Percentiles rank a stretch among this genome's conserved stretches.
These are phyloP conservation scores for Paracoccidioides lutzii DNA, from an alignment of 2,329 filamentous ascomycete species.

Conservation along the genomic window DNA sequence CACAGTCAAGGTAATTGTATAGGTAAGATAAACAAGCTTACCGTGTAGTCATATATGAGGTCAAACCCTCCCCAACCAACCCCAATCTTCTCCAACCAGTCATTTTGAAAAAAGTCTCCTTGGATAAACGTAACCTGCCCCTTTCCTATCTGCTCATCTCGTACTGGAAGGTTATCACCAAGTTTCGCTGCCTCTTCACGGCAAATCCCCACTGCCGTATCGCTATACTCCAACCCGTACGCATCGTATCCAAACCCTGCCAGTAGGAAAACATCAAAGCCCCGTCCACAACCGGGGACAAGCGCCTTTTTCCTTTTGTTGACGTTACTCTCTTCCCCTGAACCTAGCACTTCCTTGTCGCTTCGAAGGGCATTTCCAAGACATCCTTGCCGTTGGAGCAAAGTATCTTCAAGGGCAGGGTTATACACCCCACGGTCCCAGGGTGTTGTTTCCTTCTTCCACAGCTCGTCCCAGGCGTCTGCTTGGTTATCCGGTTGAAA, in stretches of 20 bases:
- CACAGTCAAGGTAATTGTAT: too few relatives aligned
- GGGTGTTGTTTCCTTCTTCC: constrained; percentile 41
- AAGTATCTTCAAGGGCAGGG: constrained; percentile 44
- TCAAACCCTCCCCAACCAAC: constrained; percentile 27
- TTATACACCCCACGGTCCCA: constrained; percentile 50
- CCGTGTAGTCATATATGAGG: constrained; percentile 51
- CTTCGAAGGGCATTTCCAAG: constrained; percentile 27
- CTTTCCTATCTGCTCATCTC: constrained; percentile 23
- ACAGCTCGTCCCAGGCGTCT: constrained; percentile 44
- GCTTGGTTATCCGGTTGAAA: constrained; percentile 30
- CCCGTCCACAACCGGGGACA: constrained; percentile 70
- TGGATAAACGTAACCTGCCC: constrained; percentile 31
- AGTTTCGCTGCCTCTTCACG: constrained; percentile 23
- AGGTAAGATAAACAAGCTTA: constrained; percentile 20
- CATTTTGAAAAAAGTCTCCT: constrained; percentile 35
- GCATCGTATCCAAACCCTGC: constrained; percentile 64
- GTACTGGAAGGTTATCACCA: constrained; percentile 24
- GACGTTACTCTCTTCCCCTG: constrained; percentile 9
- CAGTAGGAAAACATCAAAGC: constrained; percentile 68
- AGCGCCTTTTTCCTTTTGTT: constrained; percentile 44
- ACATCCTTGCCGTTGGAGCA: constrained; percentile 28
- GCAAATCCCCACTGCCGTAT: constrained; percentile 32
- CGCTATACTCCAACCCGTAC: constrained; percentile 58
- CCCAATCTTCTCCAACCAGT: constrained; percentile 26
- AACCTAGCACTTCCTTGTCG: constrained; percentile 9